Evolutionary conservation across 139 green algal species (phyloP), one percentile per base, ranked within the genome.

Genomic region (Picochlorum sp.): DNA sequence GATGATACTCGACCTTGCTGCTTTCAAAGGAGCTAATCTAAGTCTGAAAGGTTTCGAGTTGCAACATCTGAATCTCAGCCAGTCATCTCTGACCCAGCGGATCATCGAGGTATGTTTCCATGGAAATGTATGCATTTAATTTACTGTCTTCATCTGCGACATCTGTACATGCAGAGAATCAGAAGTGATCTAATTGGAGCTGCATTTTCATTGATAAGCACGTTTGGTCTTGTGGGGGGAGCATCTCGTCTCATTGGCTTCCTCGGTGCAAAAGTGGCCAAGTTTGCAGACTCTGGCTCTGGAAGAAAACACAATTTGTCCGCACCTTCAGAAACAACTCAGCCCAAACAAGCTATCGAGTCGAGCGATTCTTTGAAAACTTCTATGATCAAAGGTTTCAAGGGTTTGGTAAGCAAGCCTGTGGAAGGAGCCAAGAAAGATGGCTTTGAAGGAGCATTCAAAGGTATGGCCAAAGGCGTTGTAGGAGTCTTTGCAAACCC

Each of bases 341-440:
- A 41, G 8, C 34, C 34, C 34, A 9, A 9, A 4, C 7, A 41
- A 41, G 1, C 34, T 3, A 41, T 41, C 7, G 34, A 41, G 7
- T 41, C 34, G 8, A 41, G 4, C 34, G 34, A 41, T 14, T 41
- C 34, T 41, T 11, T 41, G 34, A 41, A 41, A 41, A 41, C 34
- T 3, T 41, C 34, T 41, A 41, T 41, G 34, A 41, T 41, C 34
- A 41, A 73, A 8, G 89, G 91, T 9, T 77, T 91, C 21, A 77
- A 74, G 16, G 91, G 91, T 26, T 77, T 97, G 6, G 65, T 96
- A 11, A 73, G 75, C n/a, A 88, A 90, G 71, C 91, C 91, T 13
- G 15, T 95, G 56, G 62, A 91, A 62, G 91, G 91, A 4, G 86
- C 85, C 2, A 69, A 84, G 67, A 49, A 75, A 49, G 65, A 73